Evolutionary conservation across 176 grass and related monocot species (phyloP).

Genomic region (Secale cereale): DNA sequence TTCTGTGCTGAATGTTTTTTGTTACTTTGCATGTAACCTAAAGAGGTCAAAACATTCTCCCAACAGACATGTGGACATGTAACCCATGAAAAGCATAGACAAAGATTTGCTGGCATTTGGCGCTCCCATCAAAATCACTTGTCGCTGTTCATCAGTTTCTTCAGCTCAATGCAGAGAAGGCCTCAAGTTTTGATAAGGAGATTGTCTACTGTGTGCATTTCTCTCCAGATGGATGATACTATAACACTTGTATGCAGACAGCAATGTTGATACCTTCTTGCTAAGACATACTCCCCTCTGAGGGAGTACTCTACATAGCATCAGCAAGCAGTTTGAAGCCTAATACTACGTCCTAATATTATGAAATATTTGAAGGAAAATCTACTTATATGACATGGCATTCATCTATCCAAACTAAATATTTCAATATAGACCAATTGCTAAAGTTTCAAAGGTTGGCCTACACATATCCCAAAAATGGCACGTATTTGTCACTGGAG

Average conservation of each 20-base stretch:
- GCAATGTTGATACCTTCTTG: not conserved
- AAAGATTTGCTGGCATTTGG: not conserved
- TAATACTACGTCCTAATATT: not conserved
- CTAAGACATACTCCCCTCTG: not conserved
- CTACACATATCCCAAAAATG: too few species aligned
- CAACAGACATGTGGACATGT: not conserved
- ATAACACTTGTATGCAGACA: not conserved
- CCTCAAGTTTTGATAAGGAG: not conserved
- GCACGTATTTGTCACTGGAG: too few species aligned
- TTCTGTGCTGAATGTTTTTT: not conserved
- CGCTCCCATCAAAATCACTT: not conserved
- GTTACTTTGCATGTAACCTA: not conserved
- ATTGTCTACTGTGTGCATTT: not conserved
- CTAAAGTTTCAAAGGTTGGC: too few species aligned
- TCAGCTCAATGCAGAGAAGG: not conserved
- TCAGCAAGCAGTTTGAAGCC: not conserved
- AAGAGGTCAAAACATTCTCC: not conserved
- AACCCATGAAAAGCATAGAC: not conserved
- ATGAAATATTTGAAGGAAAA: too few species aligned
- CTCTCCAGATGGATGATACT: not conserved
- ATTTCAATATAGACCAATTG: too few species aligned
- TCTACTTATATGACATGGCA: too few species aligned
- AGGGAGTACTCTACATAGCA: not conserved
- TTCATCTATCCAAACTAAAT: too few species aligned
- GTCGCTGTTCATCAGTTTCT: not conserved